These are phyloP conservation scores for Mycena maculata DNA, from an alignment of 768 basidiomycete genomes.

Conservation along the genomic window DNA sequence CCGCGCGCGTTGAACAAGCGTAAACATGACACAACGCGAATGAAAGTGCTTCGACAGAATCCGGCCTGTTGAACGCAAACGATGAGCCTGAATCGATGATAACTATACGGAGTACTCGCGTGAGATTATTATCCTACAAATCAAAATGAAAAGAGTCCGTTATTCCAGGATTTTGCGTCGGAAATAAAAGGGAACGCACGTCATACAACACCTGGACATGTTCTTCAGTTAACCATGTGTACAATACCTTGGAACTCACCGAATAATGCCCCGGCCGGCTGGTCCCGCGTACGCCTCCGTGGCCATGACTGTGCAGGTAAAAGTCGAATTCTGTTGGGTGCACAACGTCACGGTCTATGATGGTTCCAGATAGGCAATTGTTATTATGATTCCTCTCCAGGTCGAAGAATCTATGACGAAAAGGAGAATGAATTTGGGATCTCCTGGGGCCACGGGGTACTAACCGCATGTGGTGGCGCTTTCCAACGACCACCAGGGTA, in stretches of 20 bases:
- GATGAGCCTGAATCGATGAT: constrained; percentile 3
- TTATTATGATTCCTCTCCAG: no score
- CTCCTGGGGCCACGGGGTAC: constrained; percentile 16
- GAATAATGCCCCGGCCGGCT: constrained; percentile 62
- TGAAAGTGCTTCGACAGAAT: constrained; percentile 74
- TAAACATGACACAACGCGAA: constrained; percentile 85
- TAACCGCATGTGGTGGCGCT: constrained; percentile 74
- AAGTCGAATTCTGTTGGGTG: constrained; percentile 82
- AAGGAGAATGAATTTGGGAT: background rate
- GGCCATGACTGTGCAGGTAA: constrained; percentile 78
- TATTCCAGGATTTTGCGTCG: background rate
- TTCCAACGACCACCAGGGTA: constrained; percentile 83
- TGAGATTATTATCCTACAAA: constrained; percentile 68
- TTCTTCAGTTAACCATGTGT: background rate
- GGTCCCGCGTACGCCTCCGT: constrained; percentile 72
- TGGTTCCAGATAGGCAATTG: constrained; percentile 82
- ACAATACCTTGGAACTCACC: constrained; percentile 40
- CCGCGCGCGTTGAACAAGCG: constrained; percentile 81
- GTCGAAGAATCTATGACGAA: constrained; percentile 58
- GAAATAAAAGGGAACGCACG: constrained; percentile 44
- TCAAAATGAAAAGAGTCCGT: background rate
- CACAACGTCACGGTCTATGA: constrained; percentile 75
- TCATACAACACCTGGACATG: constrained; percentile 46
- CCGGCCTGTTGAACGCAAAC: constrained; percentile 53
- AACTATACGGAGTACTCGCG: constrained; percentile 46